These are phyloP conservation scores for Fraxinus ornus DNA, from an alignment of 305 asterid genomes.

Conservation along the genomic window DNA sequence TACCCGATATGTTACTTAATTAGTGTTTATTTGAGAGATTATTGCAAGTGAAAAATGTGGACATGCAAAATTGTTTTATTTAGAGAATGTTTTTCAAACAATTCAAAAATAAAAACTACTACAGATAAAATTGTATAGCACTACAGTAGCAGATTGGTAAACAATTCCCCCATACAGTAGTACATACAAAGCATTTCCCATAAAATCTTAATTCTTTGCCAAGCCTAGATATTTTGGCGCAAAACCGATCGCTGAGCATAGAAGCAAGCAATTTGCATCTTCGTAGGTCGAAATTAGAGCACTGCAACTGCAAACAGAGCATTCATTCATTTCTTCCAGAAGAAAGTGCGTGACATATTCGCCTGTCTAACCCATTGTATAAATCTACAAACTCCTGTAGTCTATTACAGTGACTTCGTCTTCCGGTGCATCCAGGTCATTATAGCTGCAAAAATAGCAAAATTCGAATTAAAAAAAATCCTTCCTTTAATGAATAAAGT, in stretches of 20 bases:
- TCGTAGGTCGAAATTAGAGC: conserved; percentile 8
- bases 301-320: not conserved
- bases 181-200: not conserved
- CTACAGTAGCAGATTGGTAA: not conserved
- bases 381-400: conserved; percentile 81
- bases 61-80: not conserved
- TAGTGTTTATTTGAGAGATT: not conserved
- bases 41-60: not conserved
- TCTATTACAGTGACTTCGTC: conserved; percentile 98
- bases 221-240: not conserved
- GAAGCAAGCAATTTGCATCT: conserved; percentile 10
- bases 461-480: conserved; percentile 6
- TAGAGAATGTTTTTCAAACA: not conserved
- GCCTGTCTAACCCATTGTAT: not conserved
- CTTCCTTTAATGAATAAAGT: not conserved
- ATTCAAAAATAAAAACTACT: not conserved
- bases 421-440: conserved; percentile 98
- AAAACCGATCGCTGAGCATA: not conserved
- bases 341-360: not conserved
- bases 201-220: not conserved
- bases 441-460: conserved; percentile 63
- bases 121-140: not conserved
- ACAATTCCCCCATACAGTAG: not conserved
- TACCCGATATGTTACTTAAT: not conserved
- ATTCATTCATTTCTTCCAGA: conserved; percentile 1